phyloP scores from a whole-genome alignment of 2,329 filamentous ascomycete species.

The Fusarium verrucosum region DNA sequence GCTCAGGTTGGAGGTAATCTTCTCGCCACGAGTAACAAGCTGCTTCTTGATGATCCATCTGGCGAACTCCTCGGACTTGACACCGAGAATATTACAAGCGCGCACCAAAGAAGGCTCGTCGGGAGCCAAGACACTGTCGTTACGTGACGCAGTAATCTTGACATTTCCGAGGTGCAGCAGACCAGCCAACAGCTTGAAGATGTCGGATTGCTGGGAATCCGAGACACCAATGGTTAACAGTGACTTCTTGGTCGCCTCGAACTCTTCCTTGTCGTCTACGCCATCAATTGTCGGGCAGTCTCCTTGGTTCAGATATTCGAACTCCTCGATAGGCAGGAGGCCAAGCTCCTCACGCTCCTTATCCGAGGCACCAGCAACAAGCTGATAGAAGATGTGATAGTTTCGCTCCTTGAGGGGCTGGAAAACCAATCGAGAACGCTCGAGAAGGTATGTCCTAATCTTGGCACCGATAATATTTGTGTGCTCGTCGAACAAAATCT shows the following conservation, averaged over 20 bases:
- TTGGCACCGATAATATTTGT: conserved; percentile 98
- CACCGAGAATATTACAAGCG: conserved; percentile 86
- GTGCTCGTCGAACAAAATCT: conserved; percentile 97
- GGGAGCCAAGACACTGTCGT: conserved; percentile 83
- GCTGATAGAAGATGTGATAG: conserved; percentile 99
- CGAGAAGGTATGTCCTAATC: conserved; percentile 94
- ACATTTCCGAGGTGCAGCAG: conserved; percentile 95
- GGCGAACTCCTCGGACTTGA: conserved; percentile 85
- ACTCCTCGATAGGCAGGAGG: conserved; percentile 85
- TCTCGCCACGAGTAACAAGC: conserved; percentile 93
- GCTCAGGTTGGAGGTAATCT: conserved; percentile 94
- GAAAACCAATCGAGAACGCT: conserved; percentile 95
- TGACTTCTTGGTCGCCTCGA: conserved; percentile 85
- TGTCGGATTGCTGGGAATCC: conserved; percentile 77
- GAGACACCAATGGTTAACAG: conserved; percentile 87
- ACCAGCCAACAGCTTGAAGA: conserved; percentile 90
- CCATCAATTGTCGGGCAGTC: conserved; percentile 90
- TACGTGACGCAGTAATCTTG: conserved; percentile 90
- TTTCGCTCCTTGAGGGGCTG: conserved; percentile 97
- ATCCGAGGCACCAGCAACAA: conserved; percentile 90
- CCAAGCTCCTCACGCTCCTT: conserved; percentile 81
- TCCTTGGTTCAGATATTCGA: conserved; percentile 96
- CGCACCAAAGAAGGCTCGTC: conserved; percentile 83
- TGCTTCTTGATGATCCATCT: conserved; percentile 99
- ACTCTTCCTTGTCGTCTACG: conserved; percentile 95